phyloP scores from a whole-genome alignment of 768 basidiomycete species.

The Tricholoma sp. region DNA sequence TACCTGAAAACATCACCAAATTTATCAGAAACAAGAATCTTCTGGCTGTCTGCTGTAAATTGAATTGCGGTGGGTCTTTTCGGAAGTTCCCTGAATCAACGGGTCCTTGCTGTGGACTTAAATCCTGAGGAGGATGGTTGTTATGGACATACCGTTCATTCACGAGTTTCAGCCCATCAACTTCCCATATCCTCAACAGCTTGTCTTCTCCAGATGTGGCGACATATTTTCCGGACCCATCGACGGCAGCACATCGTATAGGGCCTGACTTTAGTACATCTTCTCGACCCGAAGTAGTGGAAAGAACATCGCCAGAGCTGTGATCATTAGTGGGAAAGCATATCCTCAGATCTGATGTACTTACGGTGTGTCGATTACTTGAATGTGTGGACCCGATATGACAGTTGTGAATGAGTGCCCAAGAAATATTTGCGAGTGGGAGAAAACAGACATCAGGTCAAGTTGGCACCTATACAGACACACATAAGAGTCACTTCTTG shows the following conservation, averaged over 20 bases:
- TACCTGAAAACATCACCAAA: slow-evolving; percentile 92
- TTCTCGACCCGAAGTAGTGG: slow-evolving; percentile 34
- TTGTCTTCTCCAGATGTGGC: slow-evolving; percentile 80
- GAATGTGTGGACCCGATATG: slow-evolving; percentile 59
- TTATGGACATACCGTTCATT: slow-evolving; percentile 52
- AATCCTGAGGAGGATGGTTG: neutral
- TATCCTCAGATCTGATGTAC: slow-evolving; percentile 12
- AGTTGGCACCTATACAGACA: too few relatives aligned
- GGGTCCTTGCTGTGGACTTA: neutral
- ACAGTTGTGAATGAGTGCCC: slow-evolving; percentile 31
- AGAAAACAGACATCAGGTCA: slow-evolving; percentile 35
- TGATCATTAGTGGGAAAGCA: slow-evolving; percentile 4
- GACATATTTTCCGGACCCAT: slow-evolving; percentile 39
- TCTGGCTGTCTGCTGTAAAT: slow-evolving; percentile 56
- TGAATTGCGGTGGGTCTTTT: slow-evolving; percentile 74
- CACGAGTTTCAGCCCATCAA: slow-evolving; percentile 49
- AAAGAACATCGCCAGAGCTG: slow-evolving; percentile 50
- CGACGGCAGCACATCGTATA: slow-evolving; percentile 54
- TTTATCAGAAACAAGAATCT: slow-evolving; percentile 85
- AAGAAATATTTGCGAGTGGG: slow-evolving; percentile 44
- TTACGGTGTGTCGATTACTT: slow-evolving; percentile 53
- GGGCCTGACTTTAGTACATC: slow-evolving; percentile 44
- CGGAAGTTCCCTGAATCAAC: slow-evolving; percentile 58
- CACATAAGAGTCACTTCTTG: too few relatives aligned
- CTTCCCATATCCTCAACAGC: slow-evolving; percentile 65